These are phyloP conservation scores for Globisporangium solare DNA, from an alignment of 352 stramenopile genomes.

Conservation along the genomic window DNA sequence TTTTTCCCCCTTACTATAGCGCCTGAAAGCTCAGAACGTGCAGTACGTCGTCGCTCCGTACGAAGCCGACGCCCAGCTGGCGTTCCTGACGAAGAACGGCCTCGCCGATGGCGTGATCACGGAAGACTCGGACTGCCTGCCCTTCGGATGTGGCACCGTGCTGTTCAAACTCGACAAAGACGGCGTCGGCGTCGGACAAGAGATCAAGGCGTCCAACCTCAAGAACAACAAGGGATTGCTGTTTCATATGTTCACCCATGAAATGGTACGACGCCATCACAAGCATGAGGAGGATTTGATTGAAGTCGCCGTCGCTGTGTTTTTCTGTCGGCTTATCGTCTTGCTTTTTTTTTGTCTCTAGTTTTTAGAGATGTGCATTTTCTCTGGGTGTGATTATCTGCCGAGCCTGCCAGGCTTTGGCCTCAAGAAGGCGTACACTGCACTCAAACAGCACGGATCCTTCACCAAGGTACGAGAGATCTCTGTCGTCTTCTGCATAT, in stretches of 20 bases:
- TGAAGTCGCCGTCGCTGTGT: too few species aligned
- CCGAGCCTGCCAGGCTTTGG: constrained; percentile 77
- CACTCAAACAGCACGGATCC: constrained; percentile 71
- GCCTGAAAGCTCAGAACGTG: constrained; percentile 60
- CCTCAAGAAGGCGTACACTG: constrained; percentile 70
- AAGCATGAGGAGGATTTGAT: neutral
- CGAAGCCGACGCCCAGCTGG: constrained; percentile 96
- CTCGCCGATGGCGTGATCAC: constrained; percentile 93
- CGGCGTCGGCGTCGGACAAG: constrained; percentile 73
- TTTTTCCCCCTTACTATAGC: constrained; percentile 15
- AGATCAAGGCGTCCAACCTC: constrained; percentile 73
- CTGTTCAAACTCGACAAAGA: constrained; percentile 96
- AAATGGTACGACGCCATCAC: constrained; percentile 54
- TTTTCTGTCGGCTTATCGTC: too few species aligned
- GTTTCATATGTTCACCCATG: constrained; percentile 80
- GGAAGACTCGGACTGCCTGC: constrained; percentile 95
- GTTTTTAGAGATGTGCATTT: constrained; percentile 90
- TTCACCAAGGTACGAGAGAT: constrained; percentile 43
- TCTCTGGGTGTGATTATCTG: constrained; percentile 90
- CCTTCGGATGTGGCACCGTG: constrained; percentile 89
- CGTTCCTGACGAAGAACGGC: constrained; percentile 75
- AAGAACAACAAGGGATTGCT: constrained; percentile 66
- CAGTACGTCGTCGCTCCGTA: constrained; percentile 95
- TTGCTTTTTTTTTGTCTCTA: constrained; percentile 13
- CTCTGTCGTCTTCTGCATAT: neutral